Evolutionary conservation across 2,329 filamentous ascomycete species (phyloP), one percentile per base, ranked within the genome.

Genomic region (Fusarium tricinctum): DNA sequence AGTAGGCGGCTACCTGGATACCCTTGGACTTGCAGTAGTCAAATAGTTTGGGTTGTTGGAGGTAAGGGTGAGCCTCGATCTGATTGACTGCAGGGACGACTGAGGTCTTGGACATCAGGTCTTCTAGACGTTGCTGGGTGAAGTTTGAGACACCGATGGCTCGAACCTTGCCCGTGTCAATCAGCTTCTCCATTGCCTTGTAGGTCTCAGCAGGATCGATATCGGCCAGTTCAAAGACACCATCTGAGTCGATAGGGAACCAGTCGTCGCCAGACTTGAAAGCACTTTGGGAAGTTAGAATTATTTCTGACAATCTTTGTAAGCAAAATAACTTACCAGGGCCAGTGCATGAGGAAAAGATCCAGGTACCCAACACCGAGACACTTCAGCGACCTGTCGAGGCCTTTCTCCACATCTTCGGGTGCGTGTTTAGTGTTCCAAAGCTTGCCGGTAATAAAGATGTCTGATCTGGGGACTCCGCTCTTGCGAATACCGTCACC

Each of bases 181-280:
- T 69, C 9, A 83, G 73, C 26, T 73, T 74, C 73, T 82, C 80
- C 78, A 83, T 80, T 17, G 78, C 78, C 14, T 65, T 67, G 72
- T 76, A 82, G 0, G 79, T 80, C 63, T 81, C 81, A 26, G 79
- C 78, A 76, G 86, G 74, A 51, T 79, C 73, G 55, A 78, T 76
- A 44, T 78, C 90, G 26, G 87, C 89, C 74, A 90, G 85, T 65
- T 85, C 82, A 78, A 90, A 91, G 75, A 89, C 82, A 83, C 89
- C 90, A 78, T 89, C 85, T 7, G 83, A 81, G 67, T 86, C 75
- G n/a, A 83, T 63, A 20, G 78, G 78, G 54, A 79, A 78, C 73
- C 73, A 76, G 42, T 78, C 75, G 39, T 75, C 74, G 68, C 88
- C 86, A 77, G 89, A 88, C 77, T 83, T 85, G 57, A 84, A 77